Evolutionary conservation across 164 flowering plant genomes (phyloP), one percentile per base, ranked within the genome.

Genomic region (Santalum album): DNA sequence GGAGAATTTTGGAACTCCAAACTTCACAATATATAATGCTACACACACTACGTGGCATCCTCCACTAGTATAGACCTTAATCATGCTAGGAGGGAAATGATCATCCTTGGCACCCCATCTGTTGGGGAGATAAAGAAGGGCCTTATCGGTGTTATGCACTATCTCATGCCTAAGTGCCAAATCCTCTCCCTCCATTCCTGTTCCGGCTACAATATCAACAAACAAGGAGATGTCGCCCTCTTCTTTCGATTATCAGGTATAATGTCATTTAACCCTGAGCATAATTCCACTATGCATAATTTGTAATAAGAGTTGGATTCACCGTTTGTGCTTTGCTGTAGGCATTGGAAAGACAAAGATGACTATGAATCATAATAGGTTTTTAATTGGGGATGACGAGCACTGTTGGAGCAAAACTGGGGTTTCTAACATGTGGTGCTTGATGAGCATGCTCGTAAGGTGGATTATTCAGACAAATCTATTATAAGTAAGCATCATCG

Each of bases 61-160:
- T 94, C n/a, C 82, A 87, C 71, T n/a, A n/a, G n/a, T n/a, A n/a
- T n/a, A n/a, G n/a, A n/a, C n/a, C n/a, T n/a, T n/a, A n/a, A n/a
- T n/a, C 92, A 89, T 27, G 80, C 78, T 68, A 82, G 96, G 64
- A 85, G 71, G 73, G 99, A 94, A 70, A 94, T 94, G 97, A 96
- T 94, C 66, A 94, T 89, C 76, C 91, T 94, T 55, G 99, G 99
- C 65, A 89, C 99, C 1, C 96, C 82, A 60, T 94, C 87, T 65
- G 97, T 97, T 58, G 97, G 99, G 68, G 99, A 89, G 75, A 94
- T 87, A 97, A 94, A 94, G 87, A 94, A 94, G 66, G 99, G 99
- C 47, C 72, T 94, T 26, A 88, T 94, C 78, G 57, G 99, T 64
- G 75, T 94, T 0, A 94, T 94, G 99, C 99, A 90, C 65, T 90